Conservation (phyloP, 106 monocot genomes). For the Chionographis japonica region DNA sequence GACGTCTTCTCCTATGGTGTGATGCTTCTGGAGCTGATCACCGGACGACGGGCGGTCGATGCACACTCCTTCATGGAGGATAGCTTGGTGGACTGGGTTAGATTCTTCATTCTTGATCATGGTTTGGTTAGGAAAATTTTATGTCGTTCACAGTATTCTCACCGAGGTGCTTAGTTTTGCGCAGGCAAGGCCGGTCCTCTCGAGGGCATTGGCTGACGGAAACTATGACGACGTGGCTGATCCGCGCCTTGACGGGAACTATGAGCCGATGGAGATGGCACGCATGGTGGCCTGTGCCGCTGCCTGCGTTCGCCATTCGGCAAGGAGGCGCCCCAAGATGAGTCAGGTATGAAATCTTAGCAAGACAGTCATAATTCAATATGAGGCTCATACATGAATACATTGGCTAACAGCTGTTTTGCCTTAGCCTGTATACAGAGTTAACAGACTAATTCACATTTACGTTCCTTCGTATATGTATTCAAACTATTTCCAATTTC, state of each 20-base stretch:
- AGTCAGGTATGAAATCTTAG: slow-evolving; percentile 55
- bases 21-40: slow-evolving; percentile 70
- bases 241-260: slow-evolving; percentile 50
- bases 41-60: slow-evolving; percentile 62
- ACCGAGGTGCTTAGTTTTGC: neutral
- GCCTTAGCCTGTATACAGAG: no score
- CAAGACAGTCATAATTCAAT: neutral
- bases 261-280: slow-evolving; percentile 66
- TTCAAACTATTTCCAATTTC: no score
- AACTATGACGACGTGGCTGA: slow-evolving; percentile 72
- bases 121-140: neutral
- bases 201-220: slow-evolving; percentile 57
- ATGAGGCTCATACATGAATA: no score
- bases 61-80: slow-evolving; percentile 63
- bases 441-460: no score
- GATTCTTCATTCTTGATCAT: neutral
- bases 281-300: slow-evolving; percentile 69
- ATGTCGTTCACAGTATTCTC: neutral
- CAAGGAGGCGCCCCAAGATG: slow-evolving; percentile 87
- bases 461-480: no score
- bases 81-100: slow-evolving; percentile 82
- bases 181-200: slow-evolving; percentile 61
- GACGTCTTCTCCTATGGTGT: slow-evolving; percentile 74
- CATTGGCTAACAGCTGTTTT: no score
- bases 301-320: slow-evolving; percentile 83